phyloP scores from a whole-genome alignment of 2,329 filamentous ascomycete species.

The Colletotrichum tofieldiae region DNA sequence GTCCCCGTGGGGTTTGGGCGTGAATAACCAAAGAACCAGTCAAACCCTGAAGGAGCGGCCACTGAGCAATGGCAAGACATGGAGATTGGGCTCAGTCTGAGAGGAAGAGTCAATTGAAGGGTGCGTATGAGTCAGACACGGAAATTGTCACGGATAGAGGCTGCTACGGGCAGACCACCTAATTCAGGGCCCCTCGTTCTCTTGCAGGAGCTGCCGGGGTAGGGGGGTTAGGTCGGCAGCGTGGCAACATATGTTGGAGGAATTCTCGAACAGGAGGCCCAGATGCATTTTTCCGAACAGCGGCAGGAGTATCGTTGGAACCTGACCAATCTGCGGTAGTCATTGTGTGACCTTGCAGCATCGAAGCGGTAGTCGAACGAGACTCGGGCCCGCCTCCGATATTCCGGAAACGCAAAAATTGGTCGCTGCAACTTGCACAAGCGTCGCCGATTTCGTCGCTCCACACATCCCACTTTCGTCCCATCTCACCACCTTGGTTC shows the following conservation, averaged over 20 bases:
- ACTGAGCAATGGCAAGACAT: background rate
- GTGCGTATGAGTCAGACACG: constrained; percentile 33
- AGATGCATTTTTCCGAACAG: background rate
- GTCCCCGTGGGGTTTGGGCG: constrained; percentile 12
- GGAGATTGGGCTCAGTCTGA: constrained; percentile 1
- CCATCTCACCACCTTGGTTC: constrained; percentile 30
- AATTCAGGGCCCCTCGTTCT: constrained; percentile 13
- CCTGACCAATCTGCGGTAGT: constrained; percentile 4
- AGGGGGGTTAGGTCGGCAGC: background rate
- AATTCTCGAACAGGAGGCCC: constrained; percentile 1
- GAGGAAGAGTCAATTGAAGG: constrained; percentile 15
- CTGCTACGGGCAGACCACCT: constrained; percentile 20
- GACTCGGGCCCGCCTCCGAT: constrained; percentile 39
- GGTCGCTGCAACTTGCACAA: constrained; percentile 35
- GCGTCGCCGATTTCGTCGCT: constrained; percentile 43
- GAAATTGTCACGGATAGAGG: constrained; percentile 28
- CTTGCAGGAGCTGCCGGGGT: background rate
- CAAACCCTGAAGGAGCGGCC: background rate
- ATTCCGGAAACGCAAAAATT: constrained; percentile 40
- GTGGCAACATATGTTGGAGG: constrained; percentile 1
- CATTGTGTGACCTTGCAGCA: constrained; percentile 17
- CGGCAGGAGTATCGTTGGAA: background rate
- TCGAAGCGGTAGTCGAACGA: constrained; percentile 25
- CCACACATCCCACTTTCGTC: constrained; percentile 42
- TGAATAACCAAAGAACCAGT: background rate